phyloP scores from a whole-genome alignment of 306 rosid species.

The Phaseolus lunatus region DNA sequence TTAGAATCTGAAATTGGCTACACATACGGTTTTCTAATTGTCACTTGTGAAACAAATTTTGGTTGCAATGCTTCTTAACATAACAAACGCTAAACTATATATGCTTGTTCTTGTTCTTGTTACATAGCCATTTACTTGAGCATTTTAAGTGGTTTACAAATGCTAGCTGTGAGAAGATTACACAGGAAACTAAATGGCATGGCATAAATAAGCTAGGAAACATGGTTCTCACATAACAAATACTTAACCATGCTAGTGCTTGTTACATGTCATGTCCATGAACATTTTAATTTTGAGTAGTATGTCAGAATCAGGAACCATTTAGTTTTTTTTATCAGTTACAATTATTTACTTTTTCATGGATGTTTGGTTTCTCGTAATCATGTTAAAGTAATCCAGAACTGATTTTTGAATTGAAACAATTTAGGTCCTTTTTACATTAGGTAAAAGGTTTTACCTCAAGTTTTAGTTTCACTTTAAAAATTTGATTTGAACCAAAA shows the following conservation, averaged over 20 bases:
- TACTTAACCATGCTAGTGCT: not conserved
- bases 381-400: too few species aligned
- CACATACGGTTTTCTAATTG: not conserved
- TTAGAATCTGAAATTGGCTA: conserved; percentile 1
- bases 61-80: not conserved
- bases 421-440: too few species aligned
- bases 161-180: not conserved
- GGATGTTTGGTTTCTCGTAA: too few species aligned
- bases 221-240: not conserved
- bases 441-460: too few species aligned
- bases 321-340: too few species aligned
- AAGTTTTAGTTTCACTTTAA: too few species aligned
- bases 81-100: not conserved
- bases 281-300: not conserved
- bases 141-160: not conserved
- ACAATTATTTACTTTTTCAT: too few species aligned
- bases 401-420: too few species aligned
- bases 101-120: not conserved
- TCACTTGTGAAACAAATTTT: conserved; percentile 32
- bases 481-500: too few species aligned
- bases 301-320: too few species aligned
- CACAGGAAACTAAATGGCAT: not conserved
- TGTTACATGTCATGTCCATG: not conserved
- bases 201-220: conserved; percentile 5
- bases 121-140: not conserved